Percentiles rank a stretch among this genome's conserved stretches.
Evolutionary conservation across 2,329 filamentous ascomycete species (phyloP).

Genomic region (Colletotrichum sp.): DNA sequence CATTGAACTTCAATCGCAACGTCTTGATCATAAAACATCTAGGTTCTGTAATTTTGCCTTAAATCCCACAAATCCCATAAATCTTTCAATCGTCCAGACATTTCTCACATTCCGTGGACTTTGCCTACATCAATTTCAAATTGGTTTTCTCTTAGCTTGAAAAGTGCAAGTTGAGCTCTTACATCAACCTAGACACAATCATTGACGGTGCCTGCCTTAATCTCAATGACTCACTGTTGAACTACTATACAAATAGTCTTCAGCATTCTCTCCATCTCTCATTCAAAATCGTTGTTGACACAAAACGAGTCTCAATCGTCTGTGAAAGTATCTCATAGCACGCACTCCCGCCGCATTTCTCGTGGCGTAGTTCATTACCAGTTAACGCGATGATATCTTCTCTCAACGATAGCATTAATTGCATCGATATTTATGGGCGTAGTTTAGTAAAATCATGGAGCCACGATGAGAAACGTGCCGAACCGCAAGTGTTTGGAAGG

Average conservation of each 20-base stretch:
- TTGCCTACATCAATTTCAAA: not conserved
- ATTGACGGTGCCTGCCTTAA: no score
- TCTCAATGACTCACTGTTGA: accelerated
- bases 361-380: not conserved
- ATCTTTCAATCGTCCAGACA: no score
- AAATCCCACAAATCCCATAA: accelerated
- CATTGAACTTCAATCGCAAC: not conserved
- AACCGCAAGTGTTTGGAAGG: not conserved
- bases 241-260: not conserved
- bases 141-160: no score
- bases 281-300: not conserved
- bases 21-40: not conserved
- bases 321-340: not conserved
- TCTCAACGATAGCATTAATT: not conserved
- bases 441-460: not conserved
- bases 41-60: not conserved
- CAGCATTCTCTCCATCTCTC: not conserved
- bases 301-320: not conserved
- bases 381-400: not conserved
- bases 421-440: not conserved
- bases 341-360: not conserved
- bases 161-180: not conserved
- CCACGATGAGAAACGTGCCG: not conserved
- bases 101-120: not conserved
- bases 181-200: not conserved